phyloP scores from a whole-genome alignment of 192 early-diverging fungal species.

The Rhizophagus clarus region DNA sequence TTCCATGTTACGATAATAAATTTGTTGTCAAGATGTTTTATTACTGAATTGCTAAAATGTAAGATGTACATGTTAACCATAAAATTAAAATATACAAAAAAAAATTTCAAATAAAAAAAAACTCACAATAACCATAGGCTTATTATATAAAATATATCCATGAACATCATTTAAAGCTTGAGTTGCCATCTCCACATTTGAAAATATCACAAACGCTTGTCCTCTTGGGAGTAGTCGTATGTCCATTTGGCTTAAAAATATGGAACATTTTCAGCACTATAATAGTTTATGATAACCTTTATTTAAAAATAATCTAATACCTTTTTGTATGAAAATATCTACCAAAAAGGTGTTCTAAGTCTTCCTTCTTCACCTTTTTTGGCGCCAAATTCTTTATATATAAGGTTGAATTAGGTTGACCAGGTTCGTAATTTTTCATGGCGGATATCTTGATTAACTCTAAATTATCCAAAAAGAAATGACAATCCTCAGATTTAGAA shows the following conservation, averaged over 20 bases:
- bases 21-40: neutral
- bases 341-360: slow-evolving; percentile 39
- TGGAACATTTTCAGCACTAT: neutral
- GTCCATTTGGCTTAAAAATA: slow-evolving; percentile 26
- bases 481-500: neutral
- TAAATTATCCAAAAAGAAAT: slow-evolving; percentile 5
- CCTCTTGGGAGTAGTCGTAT: slow-evolving; percentile 47
- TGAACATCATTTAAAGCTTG: slow-evolving; percentile 41
- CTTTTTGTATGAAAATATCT: slow-evolving; percentile 31
- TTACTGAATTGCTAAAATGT: neutral
- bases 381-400: slow-evolving; percentile 51
- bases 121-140: slow-evolving; percentile 49
- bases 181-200: slow-evolving; percentile 31
- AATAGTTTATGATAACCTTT: neutral
- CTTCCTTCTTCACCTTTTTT: slow-evolving; percentile 39
- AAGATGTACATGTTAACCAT: neutral
- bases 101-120: neutral
- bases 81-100: neutral
- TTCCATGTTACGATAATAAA: too few species aligned
- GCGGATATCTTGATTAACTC: slow-evolving; percentile 43
- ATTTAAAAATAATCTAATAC: neutral
- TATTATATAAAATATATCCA: slow-evolving; percentile 43
- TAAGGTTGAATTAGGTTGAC: slow-evolving; percentile 38
- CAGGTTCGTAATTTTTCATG: slow-evolving; percentile 45
- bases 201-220: slow-evolving; percentile 51